Base-by-base conservation (phyloP, 345 rosid species). In the Citrus australasica region DNA sequence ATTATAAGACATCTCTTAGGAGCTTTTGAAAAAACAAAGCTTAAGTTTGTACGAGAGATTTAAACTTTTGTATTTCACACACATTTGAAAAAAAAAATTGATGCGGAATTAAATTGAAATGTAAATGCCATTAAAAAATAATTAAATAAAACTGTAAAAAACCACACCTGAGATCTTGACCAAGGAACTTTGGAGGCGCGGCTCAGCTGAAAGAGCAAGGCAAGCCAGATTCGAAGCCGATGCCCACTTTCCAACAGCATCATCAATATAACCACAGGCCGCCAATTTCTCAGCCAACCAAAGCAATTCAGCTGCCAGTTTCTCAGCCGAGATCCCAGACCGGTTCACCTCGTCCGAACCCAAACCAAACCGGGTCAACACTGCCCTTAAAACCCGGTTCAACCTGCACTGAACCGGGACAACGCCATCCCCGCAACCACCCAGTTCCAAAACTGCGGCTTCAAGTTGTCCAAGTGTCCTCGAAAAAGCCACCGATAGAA, bases 201-300 rank as follows among this genome's bases (percentile, higher is more conserved):
- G 92, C 85, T 90, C 95, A 46, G 92, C 91, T 42, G 86, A 89
- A 37, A 92, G 87, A 75, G 92, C 86, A 9, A 93, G 92, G 87
- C 85, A 80, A 72, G 88, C 97, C 84, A 93, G 42, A 37, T 90
- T 87, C 0, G 94, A 89, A 83, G 98, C 97, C 77, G 87, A 88
- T 32, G 97, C 95, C 98, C 98, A 95, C 80, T 75, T 87, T 75
- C 81, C 82, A 48, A 93, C 90, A 17, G 98, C 98, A 63, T 93
- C 98, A 75, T 92, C 91, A 27, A 65, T 93, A 33, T 85, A 90
- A 33, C 94, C 95, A 75, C 90, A 93, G 68, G 46, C 89, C 60
- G 76, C 83, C 91, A 95, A 56, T 73, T 93, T 93, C 89, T 90
- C 88, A 48, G 88, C 86, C 85, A 95, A 77, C 98, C 98, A 95